Evolutionary conservation across 257 asterid genomes (phyloP).

Genomic region (Solanum clarkiae): DNA sequence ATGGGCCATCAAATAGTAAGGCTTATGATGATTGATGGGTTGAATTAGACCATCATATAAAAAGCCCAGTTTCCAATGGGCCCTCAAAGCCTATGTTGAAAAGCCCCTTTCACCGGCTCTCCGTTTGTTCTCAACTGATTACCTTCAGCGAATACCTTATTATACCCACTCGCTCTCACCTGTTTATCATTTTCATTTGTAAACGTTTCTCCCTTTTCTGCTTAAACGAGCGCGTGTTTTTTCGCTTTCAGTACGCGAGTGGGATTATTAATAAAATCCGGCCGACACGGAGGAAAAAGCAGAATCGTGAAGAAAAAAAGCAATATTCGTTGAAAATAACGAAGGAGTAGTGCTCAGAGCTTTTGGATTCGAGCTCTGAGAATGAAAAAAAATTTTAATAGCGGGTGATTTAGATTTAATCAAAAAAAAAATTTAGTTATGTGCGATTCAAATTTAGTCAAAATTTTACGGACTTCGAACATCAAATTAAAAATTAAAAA

Average conservation of each 20-base stretch:
- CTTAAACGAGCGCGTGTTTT: not conserved
- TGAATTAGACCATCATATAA: conserved; percentile 12
- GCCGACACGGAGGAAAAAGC: conserved; percentile 24
- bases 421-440: no score
- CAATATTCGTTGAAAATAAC: not conserved
- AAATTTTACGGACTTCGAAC: no score
- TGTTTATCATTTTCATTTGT: not conserved
- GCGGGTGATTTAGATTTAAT: no score
- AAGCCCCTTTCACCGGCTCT: conserved; percentile 20
- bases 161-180: not conserved
- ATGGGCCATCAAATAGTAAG: not conserved
- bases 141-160: not conserved
- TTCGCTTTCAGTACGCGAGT: not conserved
- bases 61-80: conserved; percentile 7
- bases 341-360: not conserved
- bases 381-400: no score
- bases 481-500: no score
- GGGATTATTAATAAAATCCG: not conserved
- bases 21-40: conserved; percentile 9
- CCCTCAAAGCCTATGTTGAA: conserved; percentile 23
- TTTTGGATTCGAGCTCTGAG: no score
- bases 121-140: not conserved
- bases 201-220: not conserved
- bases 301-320: not conserved
- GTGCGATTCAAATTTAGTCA: no score